Conservation (phyloP, 2,329 filamentous ascomycete genomes). For the Epichloe hybrida region DNA sequence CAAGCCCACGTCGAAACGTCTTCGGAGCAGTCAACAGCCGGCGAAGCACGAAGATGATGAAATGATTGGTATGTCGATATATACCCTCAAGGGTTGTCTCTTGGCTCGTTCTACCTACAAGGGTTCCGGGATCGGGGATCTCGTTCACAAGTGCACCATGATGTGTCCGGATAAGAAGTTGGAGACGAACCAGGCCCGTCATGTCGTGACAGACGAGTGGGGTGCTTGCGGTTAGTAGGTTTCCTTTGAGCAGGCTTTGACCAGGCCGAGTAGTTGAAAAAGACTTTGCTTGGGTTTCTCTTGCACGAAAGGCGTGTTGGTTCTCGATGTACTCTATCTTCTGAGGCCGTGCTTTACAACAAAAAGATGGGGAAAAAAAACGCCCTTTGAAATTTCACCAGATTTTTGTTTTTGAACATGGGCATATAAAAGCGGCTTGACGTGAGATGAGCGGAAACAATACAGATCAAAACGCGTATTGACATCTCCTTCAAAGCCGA, state of each 20-base stretch:
- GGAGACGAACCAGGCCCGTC: slow-evolving; percentile 1
- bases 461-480: no score
- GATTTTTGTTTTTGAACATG: no score
- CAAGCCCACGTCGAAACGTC: neutral
- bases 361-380: no score
- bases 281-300: no score
- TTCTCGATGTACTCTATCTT: no score
- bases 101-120: slow-evolving; percentile 5
- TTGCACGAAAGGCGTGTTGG: no score
- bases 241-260: neutral
- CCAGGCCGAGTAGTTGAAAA: no score
- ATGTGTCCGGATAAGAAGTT: slow-evolving; percentile 1
- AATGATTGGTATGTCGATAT: slow-evolving; percentile 5
- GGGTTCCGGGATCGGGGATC: neutral
- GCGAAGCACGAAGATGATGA: neutral
- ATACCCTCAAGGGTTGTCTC: slow-evolving; percentile 6
- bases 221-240: neutral
- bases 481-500: no score
- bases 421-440: no score
- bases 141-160: slow-evolving; percentile 4
- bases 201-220: slow-evolving; percentile 3
- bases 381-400: no score
- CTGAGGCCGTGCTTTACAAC: no score
- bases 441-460: no score
- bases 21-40: neutral